These are phyloP conservation scores for Solanum ahanhuiri DNA, from an alignment of 257 asterid species.

Conservation along the genomic window DNA sequence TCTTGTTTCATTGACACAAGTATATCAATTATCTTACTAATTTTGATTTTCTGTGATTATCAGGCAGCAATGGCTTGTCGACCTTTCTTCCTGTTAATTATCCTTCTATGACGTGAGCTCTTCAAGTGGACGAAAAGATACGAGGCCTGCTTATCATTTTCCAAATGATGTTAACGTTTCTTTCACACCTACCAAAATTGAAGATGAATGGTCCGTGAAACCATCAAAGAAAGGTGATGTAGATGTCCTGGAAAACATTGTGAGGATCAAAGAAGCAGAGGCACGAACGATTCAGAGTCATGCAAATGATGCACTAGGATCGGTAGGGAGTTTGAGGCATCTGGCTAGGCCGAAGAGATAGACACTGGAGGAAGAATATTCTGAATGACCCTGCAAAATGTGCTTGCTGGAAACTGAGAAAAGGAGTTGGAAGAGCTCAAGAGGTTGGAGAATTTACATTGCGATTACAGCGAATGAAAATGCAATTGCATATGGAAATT, in stretches of 20 bases:
- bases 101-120: constrained; percentile 8
- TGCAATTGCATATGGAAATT: constrained; percentile 84
- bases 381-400: too few species aligned
- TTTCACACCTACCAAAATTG: constrained; percentile 27
- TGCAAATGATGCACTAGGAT: too few species aligned
- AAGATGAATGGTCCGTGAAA: constrained; percentile 92
- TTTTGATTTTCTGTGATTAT: not conserved
- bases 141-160: constrained; percentile 25
- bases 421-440: not conserved
- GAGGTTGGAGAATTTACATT: constrained; percentile 46
- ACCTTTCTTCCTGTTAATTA: not conserved
- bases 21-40: too few species aligned
- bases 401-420: too few species aligned
- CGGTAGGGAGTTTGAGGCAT: too few species aligned
- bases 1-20: not conserved
- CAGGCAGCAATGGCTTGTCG: constrained; percentile 43
- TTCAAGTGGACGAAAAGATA: constrained; percentile 6
- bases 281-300: too few species aligned
- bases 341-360: too few species aligned
- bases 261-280: too few species aligned
- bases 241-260: constrained; percentile 38
- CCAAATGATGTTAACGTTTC: constrained; percentile 7
- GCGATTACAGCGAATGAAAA: constrained; percentile 81
- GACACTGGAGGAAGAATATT: too few species aligned
- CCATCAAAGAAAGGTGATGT: constrained; percentile 46